phyloP scores from a whole-genome alignment of 2,329 filamentous ascomycete genomes.

The Trichoderma afroharzianum region DNA sequence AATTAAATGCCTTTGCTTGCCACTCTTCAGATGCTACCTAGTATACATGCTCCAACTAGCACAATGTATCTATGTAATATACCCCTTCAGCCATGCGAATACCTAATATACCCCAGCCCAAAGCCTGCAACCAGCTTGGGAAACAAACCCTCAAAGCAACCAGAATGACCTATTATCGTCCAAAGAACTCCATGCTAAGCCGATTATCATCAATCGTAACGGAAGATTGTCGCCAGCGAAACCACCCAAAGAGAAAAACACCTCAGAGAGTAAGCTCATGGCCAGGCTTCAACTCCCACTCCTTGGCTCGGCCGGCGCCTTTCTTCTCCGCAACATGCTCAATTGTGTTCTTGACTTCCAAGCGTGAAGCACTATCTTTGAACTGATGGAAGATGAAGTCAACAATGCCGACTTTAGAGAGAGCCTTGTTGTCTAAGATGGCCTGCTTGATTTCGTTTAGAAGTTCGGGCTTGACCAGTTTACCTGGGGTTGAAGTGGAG shows the following conservation, averaged over 20 bases:
- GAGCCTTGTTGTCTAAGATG: conserved; percentile 38
- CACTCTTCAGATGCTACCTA: not conserved
- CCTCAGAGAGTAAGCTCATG: conserved; percentile 33
- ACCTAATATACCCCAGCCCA: not conserved
- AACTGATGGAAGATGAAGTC: conserved; percentile 40
- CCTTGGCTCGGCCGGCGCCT: conserved; percentile 35
- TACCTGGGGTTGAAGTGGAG: conserved; percentile 23
- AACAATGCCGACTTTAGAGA: conserved; percentile 41
- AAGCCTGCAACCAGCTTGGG: not conserved
- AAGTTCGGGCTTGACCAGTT: conserved; percentile 38
- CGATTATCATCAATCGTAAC: conserved; percentile 17
- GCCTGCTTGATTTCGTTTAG: conserved; percentile 41
- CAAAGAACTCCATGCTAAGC: conserved; percentile 17
- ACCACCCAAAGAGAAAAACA: not conserved
- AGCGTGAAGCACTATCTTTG: conserved; percentile 34
- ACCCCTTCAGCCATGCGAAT: not conserved
- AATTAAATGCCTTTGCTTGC: not conserved
- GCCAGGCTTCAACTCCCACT: conserved; percentile 40
- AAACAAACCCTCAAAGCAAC: not conserved
- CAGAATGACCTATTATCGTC: not conserved
- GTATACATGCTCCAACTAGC: not conserved
- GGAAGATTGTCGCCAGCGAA: not conserved
- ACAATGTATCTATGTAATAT: not conserved
- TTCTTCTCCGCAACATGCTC: conserved; percentile 40
- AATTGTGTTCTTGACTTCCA: conserved; percentile 41